These are phyloP conservation scores for Sphaerosporella brunnea DNA, from an alignment of 495 filamentous ascomycete species.

Conservation along the genomic window DNA sequence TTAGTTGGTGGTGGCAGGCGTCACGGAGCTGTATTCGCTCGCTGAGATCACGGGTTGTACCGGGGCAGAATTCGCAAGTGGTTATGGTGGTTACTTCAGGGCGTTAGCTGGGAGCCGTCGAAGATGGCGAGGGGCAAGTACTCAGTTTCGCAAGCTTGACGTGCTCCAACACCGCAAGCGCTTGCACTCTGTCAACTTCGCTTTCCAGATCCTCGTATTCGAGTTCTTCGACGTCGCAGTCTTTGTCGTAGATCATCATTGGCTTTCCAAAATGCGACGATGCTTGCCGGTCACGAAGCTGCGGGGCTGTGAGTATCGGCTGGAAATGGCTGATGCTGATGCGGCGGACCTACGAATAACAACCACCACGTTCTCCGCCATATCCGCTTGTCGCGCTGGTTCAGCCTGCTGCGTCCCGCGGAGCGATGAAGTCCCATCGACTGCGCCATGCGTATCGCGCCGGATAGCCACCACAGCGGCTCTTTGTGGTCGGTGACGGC, in stretches of 20 bases:
- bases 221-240: slow-evolving; percentile 15
- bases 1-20: not conserved
- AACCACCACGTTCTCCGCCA: slow-evolving; percentile 13
- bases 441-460: slow-evolving; percentile 11
- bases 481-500: slow-evolving; percentile 11
- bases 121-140: not conserved
- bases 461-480: slow-evolving; percentile 12
- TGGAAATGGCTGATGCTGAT: too few relatives aligned
- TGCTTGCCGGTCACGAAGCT: slow-evolving; percentile 11
- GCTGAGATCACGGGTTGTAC: not conserved
- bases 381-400: slow-evolving; percentile 1
- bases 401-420: not conserved
- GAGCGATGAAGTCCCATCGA: slow-evolving; percentile 13
- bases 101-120: not conserved
- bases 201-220: slow-evolving; percentile 5
- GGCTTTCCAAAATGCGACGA: slow-evolving; percentile 13
- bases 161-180: slow-evolving; percentile 5
- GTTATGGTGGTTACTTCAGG: slow-evolving; percentile 1
- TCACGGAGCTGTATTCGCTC: slow-evolving; percentile 2
- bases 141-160: slow-evolving; percentile 8
- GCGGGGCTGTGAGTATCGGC: not conserved
- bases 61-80: slow-evolving; percentile 8
- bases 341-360: slow-evolving; percentile 11
- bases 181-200: slow-evolving; percentile 10
- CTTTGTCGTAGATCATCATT: slow-evolving; percentile 11